These are phyloP conservation scores for Haberlea rhodopensis DNA, from an alignment of 257 asterid species.

Conservation along the genomic window DNA sequence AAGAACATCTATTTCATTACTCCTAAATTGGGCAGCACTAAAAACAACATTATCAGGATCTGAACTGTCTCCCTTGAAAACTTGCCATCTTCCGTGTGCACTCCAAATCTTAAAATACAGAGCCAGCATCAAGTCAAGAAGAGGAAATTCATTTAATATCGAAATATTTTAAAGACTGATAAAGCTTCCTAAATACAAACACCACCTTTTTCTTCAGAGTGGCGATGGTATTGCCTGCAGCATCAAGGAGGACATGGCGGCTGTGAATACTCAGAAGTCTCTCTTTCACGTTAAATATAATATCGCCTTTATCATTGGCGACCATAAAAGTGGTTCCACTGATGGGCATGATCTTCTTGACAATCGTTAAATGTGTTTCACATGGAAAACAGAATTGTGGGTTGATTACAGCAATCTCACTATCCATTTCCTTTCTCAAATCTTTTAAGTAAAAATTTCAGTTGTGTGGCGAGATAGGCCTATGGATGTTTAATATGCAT, in stretches of 20 bases:
- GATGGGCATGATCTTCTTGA: conserved; percentile 39
- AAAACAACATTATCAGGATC: conserved; percentile 31
- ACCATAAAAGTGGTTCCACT: conserved; percentile 43
- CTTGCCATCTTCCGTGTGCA: conserved; percentile 52
- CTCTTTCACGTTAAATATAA: conserved; percentile 43
- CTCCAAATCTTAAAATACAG: conserved; percentile 32
- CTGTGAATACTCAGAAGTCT: conserved; percentile 42
- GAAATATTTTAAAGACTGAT: no score
- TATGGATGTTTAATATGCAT: background rate
- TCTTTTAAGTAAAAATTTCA: background rate
- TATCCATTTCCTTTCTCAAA: background rate
- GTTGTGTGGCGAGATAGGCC: background rate
- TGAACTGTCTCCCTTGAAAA: conserved; percentile 36
- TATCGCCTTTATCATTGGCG: conserved; percentile 40
- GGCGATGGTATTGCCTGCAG: conserved; percentile 36
- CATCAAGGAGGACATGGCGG: conserved; percentile 51
- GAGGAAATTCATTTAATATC: background rate
- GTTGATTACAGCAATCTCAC: no score
- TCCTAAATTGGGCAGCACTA: conserved; percentile 33
- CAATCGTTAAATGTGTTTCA: conserved; percentile 34
- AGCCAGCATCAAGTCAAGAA: background rate
- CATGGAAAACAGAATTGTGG: conserved; percentile 38
- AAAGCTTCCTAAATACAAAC: background rate
- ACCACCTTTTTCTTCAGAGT: conserved; percentile 49
- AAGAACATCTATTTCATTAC: conserved; percentile 33